These are phyloP conservation scores for Phytopythium vexans DNA, from an alignment of 352 stramenopile species.

Conservation along the genomic window DNA sequence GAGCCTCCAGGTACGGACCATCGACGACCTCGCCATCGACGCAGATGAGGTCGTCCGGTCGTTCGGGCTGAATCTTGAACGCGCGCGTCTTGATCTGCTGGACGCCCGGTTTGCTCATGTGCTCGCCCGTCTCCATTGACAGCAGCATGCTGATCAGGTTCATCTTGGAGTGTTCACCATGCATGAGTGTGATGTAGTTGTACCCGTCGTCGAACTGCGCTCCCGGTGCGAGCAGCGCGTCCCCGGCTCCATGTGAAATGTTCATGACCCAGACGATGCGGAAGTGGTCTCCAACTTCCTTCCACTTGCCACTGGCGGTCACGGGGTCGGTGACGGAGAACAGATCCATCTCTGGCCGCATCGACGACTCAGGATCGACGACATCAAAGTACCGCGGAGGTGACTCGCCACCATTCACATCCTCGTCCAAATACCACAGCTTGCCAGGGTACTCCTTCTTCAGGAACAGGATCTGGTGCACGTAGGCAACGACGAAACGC, in stretches of 20 bases:
- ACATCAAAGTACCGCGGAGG: slow-evolving; percentile 35
- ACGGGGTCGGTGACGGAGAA: slow-evolving; percentile 17
- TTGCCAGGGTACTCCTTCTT: slow-evolving; percentile 52
- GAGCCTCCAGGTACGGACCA: slow-evolving; percentile 38
- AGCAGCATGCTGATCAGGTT: slow-evolving; percentile 45
- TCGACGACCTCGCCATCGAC: slow-evolving; percentile 58
- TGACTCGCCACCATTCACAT: slow-evolving; percentile 3
- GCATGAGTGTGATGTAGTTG: slow-evolving; percentile 56
- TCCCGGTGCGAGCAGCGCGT: slow-evolving; percentile 41
- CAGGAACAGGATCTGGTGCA: slow-evolving; percentile 55
- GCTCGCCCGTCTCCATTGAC: slow-evolving; percentile 42
- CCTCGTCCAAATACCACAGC: slow-evolving; percentile 64
- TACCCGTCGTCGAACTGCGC: slow-evolving; percentile 59
- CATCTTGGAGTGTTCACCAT: slow-evolving; percentile 30
- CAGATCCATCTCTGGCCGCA: slow-evolving; percentile 39
- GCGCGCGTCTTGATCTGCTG: slow-evolving; percentile 53
- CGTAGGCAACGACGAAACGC: slow-evolving; percentile 62
- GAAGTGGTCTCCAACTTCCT: slow-evolving; percentile 49
- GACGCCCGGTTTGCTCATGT: slow-evolving; percentile 38
- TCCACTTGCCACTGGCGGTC: slow-evolving; percentile 25
- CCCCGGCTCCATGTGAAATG: slow-evolving; percentile 46
- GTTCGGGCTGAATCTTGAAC: slow-evolving; percentile 43
- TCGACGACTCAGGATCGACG: slow-evolving; percentile 23
- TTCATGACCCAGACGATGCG: slow-evolving; percentile 66
- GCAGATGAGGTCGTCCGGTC: slow-evolving; percentile 42